Evolutionary conservation across 768 basidiomycete species (phyloP), one percentile per base, ranked within the genome.

Genomic region (Asterophora parasitica): DNA sequence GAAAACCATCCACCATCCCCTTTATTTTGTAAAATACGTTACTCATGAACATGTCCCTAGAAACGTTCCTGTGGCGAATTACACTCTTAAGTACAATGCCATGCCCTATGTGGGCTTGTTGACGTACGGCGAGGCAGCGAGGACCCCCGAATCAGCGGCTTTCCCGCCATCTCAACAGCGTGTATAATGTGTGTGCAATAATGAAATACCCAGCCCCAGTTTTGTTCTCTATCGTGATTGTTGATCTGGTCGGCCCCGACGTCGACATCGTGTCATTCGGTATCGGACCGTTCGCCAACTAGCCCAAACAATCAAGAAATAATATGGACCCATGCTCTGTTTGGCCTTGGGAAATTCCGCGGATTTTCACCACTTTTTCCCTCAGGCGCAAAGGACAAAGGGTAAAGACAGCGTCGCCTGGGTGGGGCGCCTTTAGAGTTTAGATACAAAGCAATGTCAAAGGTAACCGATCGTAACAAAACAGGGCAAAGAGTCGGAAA

Each of bases 41-140:
- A 46, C 44, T 46, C 11, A 42, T 3, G 27, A 31, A 33, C 20
- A 54, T 42, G 41, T 23, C 50, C 17, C 27, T 57, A 92, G 90
- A 60, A 76, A 82, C 58, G 76, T 78, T 26, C 68, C 76, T 11
- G 72, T 85, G 12, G 82, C 85, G 5, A 70, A 79, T 50, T 93
- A 88, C 62, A 70, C 77, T 1, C 74, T 95, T 20, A 88, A 85
- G 58, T 95, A 93, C 67, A 92, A 93, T 59, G 61, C 92, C 27
- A 93, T 94, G 90, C 92, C 92, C 6, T 83, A 86, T 59, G 88
- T 94, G 15, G 92, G 92, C 15, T 56, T 82, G 36, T 74, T 93
- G 40, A 83, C 78, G 2, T 86, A 85, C 42, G 92, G 90, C 19
- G 85, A 89, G 62, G 89, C 82, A 20, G 74, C 67, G 34, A 69